Conservation (phyloP, 176 grass and related monocot species). For the Pontederia crassipes region DNA sequence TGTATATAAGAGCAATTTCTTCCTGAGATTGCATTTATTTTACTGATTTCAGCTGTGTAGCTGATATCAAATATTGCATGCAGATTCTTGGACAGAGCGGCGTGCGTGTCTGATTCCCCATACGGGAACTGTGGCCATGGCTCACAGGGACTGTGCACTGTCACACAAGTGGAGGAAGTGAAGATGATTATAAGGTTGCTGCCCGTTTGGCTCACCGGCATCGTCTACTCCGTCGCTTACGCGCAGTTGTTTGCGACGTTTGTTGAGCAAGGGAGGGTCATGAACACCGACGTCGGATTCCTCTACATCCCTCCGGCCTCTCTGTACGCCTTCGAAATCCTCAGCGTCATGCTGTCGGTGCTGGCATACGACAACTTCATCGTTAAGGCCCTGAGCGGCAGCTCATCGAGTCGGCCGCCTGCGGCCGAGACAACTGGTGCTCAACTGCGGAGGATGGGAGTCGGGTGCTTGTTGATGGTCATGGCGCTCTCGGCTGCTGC, state of each 20-base stretch:
- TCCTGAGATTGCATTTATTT: too few relatives aligned
- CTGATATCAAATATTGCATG: not conserved
- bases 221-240: constrained; percentile 38
- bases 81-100: constrained; percentile 79
- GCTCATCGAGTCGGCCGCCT: constrained; percentile 31
- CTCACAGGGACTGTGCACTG: constrained; percentile 39
- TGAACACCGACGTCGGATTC: constrained; percentile 49
- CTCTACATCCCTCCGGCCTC: constrained; percentile 61
- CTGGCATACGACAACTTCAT: constrained; percentile 50
- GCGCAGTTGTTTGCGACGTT: constrained; percentile 77
- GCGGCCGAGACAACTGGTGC: constrained; percentile 39
- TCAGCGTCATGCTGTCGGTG: constrained; percentile 63
- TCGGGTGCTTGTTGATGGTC: constrained; percentile 56
- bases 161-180: constrained; percentile 71
- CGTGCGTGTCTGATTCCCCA: constrained; percentile 40
- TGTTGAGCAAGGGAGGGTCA: constrained; percentile 70
- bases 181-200: constrained; percentile 68
- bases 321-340: constrained; percentile 53
- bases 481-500: constrained; percentile 55
- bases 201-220: constrained; percentile 62
- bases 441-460: constrained; percentile 57
- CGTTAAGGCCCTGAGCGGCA: not conserved
- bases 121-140: constrained; percentile 17
- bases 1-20: not conserved
- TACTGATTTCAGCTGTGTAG: not conserved